A percentile compares a stretch with the other conserved stretches of the same genome.
These are phyloP conservation scores for Ceratocystis eucalypticola DNA, from an alignment of 2,329 filamentous ascomycete species.

Conservation along the genomic window DNA sequence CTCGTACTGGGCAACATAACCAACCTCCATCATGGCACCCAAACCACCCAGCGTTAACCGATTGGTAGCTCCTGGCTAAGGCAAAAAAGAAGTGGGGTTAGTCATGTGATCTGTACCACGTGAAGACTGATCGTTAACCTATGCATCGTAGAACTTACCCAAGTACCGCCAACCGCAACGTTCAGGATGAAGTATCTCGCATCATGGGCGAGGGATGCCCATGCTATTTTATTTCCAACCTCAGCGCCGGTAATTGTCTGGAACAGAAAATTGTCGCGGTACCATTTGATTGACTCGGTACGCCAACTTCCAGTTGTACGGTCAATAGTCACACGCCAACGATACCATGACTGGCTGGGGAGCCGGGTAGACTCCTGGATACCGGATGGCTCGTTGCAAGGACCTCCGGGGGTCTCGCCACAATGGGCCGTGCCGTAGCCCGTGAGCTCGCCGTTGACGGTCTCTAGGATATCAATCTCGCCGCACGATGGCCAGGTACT, in stretches of 20 bases:
- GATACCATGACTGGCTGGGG: slow-evolving; percentile 33
- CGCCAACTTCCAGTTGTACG: slow-evolving; percentile 33
- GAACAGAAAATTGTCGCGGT: slow-evolving; percentile 33
- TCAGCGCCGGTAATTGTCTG: slow-evolving; percentile 32
- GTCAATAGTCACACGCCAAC: slow-evolving; percentile 38
- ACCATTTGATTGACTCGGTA: slow-evolving; percentile 39
- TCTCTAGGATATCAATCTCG: slow-evolving; percentile 46
- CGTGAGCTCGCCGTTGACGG: slow-evolving; percentile 35
- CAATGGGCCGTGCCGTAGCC: slow-evolving; percentile 42
- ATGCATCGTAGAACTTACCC: slow-evolving; percentile 29
- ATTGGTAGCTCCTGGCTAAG: slow-evolving; percentile 37
- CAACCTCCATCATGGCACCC: slow-evolving; percentile 22
- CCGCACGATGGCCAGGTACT: slow-evolving; percentile 39
- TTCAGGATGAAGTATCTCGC: slow-evolving; percentile 42
- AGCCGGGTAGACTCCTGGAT: slow-evolving; percentile 28
- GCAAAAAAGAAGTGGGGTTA: slow-evolving; percentile 9
- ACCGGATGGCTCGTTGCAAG: slow-evolving; percentile 40
- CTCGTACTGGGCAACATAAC: slow-evolving; percentile 22
- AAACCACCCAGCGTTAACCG: slow-evolving; percentile 32
- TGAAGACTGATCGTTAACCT: not conserved
- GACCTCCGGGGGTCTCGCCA: slow-evolving; percentile 31
- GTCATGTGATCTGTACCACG: slow-evolving; percentile 11
- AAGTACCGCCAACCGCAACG: slow-evolving; percentile 41
- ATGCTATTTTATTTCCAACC: slow-evolving; percentile 34
- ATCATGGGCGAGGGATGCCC: slow-evolving; percentile 37